These are phyloP conservation scores for Linnemannia exigua DNA, from an alignment of 192 early-diverging fungal genomes.

Conservation along the genomic window DNA sequence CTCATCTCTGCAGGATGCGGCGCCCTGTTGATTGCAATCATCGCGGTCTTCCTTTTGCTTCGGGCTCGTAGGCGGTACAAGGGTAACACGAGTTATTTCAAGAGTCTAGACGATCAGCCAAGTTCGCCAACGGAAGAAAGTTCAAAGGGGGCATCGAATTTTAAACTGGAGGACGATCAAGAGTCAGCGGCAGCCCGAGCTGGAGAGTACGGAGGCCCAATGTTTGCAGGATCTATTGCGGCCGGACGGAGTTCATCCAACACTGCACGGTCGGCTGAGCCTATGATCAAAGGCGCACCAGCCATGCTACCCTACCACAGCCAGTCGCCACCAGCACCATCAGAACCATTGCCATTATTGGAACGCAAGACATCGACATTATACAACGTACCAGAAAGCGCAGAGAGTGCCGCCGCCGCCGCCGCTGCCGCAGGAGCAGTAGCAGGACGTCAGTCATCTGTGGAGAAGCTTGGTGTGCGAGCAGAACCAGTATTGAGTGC, in stretches of 20 bases:
- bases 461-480: neutral
- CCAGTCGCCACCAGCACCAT: neutral
- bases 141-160: conserved; percentile 25
- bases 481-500: conserved; percentile 22
- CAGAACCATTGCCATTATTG: conserved; percentile 19
- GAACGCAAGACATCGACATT: conserved; percentile 26
- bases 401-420: conserved; percentile 6
- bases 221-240: conserved; percentile 14
- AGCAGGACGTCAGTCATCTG: neutral
- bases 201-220: neutral
- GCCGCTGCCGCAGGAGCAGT: neutral
- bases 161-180: conserved; percentile 21
- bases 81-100: conserved; percentile 29
- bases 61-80: conserved; percentile 31
- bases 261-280: conserved; percentile 42
- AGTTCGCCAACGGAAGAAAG: conserved; percentile 29
- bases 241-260: conserved; percentile 37
- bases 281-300: conserved; percentile 36
- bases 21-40: conserved; percentile 30
- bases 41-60: conserved; percentile 25
- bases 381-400: neutral
- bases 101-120: conserved; percentile 38
- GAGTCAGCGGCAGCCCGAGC: neutral
- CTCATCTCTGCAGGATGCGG: conserved; percentile 40
- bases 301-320: conserved; percentile 21